Percentiles rank a stretch among this genome's conserved stretches.
Evolutionary conservation across 2,329 filamentous ascomycete genomes (phyloP).

Genomic region (Penicillium sp.): DNA sequence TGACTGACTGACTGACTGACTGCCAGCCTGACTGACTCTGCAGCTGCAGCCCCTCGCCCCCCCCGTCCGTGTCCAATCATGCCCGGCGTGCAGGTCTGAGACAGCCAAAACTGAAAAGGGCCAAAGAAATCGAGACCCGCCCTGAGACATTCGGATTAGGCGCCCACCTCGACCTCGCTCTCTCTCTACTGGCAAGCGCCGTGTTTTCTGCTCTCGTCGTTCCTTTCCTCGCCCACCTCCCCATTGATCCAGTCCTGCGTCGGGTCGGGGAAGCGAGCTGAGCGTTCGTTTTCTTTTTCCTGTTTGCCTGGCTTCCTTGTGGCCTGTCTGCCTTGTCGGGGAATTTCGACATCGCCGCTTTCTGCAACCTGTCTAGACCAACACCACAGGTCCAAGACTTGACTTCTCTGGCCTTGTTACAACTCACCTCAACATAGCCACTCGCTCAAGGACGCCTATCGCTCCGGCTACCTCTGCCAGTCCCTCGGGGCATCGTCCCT

Average conservation of each 20-base stretch:
- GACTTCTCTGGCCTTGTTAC: too few species aligned
- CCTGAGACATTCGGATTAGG: constrained; percentile 12
- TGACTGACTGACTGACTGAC: neutral
- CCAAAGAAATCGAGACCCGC: constrained; percentile 7
- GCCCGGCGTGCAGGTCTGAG: constrained; percentile 1
- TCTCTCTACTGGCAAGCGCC: constrained; percentile 4
- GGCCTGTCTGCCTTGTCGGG: too few species aligned
- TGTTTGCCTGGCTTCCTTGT: too few species aligned
- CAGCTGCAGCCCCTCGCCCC: constrained; percentile 1
- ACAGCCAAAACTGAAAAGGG: neutral
- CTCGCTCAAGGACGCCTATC: neutral
- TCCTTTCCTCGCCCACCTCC: neutral
- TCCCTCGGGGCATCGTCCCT: constrained; percentile 11
- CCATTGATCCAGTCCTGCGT: too few species aligned
- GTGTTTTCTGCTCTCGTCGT: neutral
- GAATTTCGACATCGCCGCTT: too few species aligned
- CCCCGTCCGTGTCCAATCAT: constrained; percentile 4
- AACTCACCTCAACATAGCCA: neutral
- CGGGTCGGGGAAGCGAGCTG: too few species aligned
- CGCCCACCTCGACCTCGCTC: constrained; percentile 7
- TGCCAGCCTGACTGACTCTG: neutral
- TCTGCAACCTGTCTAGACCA: neutral
- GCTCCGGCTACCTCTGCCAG: constrained; percentile 5
- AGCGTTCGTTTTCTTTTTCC: too few species aligned
- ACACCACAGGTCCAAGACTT: too few species aligned